phyloP scores from a whole-genome alignment of 257 asterid species.

The Solanum raphanifolium region DNA sequence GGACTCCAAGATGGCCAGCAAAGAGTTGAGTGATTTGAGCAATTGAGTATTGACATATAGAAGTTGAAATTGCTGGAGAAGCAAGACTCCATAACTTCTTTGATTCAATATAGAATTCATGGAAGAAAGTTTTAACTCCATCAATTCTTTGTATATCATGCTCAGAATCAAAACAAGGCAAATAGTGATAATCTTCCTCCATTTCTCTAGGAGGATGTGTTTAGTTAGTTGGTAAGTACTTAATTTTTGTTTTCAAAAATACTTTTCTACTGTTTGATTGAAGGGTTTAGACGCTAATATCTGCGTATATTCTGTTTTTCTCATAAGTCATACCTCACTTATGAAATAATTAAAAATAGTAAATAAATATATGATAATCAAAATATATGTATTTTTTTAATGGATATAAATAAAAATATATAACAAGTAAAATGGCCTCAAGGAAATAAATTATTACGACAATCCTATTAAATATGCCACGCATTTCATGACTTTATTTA shows the following conservation, averaged over 20 bases:
- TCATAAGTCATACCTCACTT: fast-evolving
- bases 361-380: not conserved
- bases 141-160: not conserved
- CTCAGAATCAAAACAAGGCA: not conserved
- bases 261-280: no score
- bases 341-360: no score
- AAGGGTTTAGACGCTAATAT: no score
- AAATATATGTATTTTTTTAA: no score
- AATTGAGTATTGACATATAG: not conserved
- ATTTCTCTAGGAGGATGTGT: not conserved
- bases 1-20: not conserved
- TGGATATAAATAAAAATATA: no score
- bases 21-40: not conserved
- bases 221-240: no score
- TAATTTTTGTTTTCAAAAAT: no score
- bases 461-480: not conserved
- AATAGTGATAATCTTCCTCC: not conserved
- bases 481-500: not conserved
- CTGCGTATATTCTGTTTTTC: no score
- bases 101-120: not conserved
- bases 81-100: not conserved
- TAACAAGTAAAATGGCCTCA: no score
- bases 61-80: not conserved
- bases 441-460: not conserved
- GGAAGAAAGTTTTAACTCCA: not conserved